Base-by-base conservation (phyloP, 2,329 filamentous ascomycete genomes). In the Epichloe hybrida region DNA sequence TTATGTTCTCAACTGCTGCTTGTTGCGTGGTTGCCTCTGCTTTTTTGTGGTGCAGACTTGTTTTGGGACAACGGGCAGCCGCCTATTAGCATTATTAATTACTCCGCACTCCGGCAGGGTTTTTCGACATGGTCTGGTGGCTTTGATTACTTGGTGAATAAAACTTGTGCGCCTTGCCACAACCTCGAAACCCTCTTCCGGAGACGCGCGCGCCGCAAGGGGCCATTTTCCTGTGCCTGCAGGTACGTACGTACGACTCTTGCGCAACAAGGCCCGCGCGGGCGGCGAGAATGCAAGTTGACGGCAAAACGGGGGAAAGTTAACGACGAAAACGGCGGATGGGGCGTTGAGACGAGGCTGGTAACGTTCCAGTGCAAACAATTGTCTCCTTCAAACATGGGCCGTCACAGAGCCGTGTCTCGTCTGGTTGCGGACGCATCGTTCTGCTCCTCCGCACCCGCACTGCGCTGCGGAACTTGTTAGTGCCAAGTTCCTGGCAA, bases 191-290 rank as follows among this genome's bases (percentile, higher is more conserved):
- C 27, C 8, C 27, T 31, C 27, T 31, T 31, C 27, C 27, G 27
- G 8, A 31, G 27, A 31, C 8, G 27, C 48, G 27, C 48, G 50
- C 46, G 50, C 46, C 46, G 50, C 45, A 51, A 36, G 40, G 46
- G 46, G 41, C 46, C 42, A 49, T 42, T 44, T 46, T 43, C 40
- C 40, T 48, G 51, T 46, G 51, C 51, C 51, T 53, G 51, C 51
- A 53, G 51, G 51, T 53, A 53, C 23, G 23, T 23, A 23, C 48
- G 27, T 53, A 53, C 51, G 27, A 50, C 40, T 35, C 48, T 39
- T 48, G 44, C 40, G 39, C 21, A 23, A 48, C 45, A 44, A 44
- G 34, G 50, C 12, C 37, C 41, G 17, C 37, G 8, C 23, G 31
- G 36, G 17, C 21, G 38, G 13, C 46, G n/a, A 15, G 11, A 43